Conservation (phyloP, 2,329 filamentous ascomycete species). For the Cordyceps javanica region DNA sequence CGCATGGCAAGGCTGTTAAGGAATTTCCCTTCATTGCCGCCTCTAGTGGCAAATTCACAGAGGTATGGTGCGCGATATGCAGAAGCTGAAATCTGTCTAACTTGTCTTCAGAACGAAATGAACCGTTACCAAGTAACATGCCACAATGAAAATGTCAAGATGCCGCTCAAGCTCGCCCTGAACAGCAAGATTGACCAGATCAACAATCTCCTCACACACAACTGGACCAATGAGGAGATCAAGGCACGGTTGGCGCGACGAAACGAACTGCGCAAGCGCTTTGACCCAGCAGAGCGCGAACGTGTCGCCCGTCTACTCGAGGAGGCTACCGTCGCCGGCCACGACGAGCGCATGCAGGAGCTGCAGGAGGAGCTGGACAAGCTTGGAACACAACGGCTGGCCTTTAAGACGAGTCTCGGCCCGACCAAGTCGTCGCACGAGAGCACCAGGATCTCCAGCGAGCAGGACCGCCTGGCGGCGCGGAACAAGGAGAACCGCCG, state of each 20-base stretch:
- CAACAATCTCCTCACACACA: conserved; percentile 68
- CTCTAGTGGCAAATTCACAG: conserved; percentile 79
- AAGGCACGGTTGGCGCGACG: conserved; percentile 70
- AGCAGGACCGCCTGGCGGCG: conserved; percentile 77
- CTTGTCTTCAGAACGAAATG: conserved; percentile 58
- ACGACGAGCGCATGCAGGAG: conserved; percentile 50
- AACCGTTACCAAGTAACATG: conserved; percentile 73
- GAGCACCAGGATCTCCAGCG: conserved; percentile 43
- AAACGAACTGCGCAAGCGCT: conserved; percentile 59
- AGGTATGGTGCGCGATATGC: conserved; percentile 44
- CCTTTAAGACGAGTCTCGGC: conserved; percentile 62
- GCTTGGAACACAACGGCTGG: conserved; percentile 63
- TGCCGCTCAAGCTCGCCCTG: conserved; percentile 68
- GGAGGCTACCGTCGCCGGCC: conserved; percentile 57
- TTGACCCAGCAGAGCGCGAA: conserved; percentile 61
- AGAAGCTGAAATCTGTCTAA: conserved; percentile 18
- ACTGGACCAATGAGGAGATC: conserved; percentile 79
- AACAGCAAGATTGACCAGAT: conserved; percentile 73
- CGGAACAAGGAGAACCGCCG: conserved; percentile 81
- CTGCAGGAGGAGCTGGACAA: conserved; percentile 56
- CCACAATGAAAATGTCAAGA: conserved; percentile 60
- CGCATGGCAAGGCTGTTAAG: conserved; percentile 76
- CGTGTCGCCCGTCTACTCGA: conserved; percentile 59
- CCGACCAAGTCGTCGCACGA: conserved; percentile 43
- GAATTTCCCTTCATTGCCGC: conserved; percentile 88